Evolutionary conservation across 352 stramenopile species (phyloP).

Genomic region (Pythium insidiosum): DNA sequence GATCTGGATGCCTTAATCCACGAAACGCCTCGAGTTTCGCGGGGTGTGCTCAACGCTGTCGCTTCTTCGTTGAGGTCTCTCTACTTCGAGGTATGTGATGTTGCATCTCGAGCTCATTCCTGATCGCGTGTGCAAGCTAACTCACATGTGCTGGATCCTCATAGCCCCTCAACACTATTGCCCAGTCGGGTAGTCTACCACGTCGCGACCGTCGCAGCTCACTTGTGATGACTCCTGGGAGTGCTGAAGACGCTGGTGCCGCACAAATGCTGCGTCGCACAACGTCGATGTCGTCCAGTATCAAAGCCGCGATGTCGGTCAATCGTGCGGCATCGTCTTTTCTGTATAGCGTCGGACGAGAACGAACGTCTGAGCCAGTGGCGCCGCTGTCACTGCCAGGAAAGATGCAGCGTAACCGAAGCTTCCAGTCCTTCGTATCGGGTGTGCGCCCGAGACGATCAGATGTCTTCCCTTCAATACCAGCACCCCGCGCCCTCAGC

Average conservation of each 20-base stretch:
- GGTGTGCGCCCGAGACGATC: conserved; percentile 13
- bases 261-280: conserved; percentile 45
- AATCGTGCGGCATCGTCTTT: conserved; percentile 68
- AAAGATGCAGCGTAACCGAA: conserved; percentile 34
- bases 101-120: too few species aligned
- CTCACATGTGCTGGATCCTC: too few species aligned
- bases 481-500: too few species aligned
- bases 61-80: conserved; percentile 64
- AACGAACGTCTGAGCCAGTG: conserved; percentile 20
- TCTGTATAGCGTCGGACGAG: conserved; percentile 57
- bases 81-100: conserved; percentile 76
- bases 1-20: conserved; percentile 69
- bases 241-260: conserved; percentile 9
- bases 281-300: conserved; percentile 42
- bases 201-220: conserved; percentile 35
- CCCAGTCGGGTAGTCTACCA: conserved; percentile 55
- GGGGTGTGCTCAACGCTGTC: conserved; percentile 74
- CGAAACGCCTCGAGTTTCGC: conserved; percentile 54
- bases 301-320: conserved; percentile 62
- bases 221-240: conserved; percentile 14
- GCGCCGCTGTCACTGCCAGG: conserved; percentile 21
- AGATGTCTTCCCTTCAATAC: conserved; percentile 23
- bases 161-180: conserved; percentile 53
- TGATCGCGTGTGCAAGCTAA: too few species aligned
- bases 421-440: conserved; percentile 13